Conservation (phyloP, 139 green algal genomes). For the Pseudopediastrum boryanum region DNA sequence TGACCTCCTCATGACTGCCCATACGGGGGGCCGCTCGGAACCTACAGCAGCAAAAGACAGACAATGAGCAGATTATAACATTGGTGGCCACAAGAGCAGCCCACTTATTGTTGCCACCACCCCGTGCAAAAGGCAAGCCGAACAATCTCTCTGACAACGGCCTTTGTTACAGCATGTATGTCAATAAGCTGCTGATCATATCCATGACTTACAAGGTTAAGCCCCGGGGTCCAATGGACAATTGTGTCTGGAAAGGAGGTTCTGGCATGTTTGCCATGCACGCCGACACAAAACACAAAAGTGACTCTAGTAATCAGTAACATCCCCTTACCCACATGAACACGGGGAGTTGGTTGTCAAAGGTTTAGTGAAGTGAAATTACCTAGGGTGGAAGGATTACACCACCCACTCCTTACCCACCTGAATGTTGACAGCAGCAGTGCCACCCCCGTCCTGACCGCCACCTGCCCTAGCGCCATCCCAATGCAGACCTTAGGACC, state of each 20-base stretch:
- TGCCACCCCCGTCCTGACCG: constrained; percentile 8
- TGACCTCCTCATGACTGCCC: constrained; percentile 6
- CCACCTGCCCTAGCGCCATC: constrained; percentile 20
- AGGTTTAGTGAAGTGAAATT: too few species aligned
- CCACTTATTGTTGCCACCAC: neutral
- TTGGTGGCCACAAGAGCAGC: neutral
- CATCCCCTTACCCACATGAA: neutral
- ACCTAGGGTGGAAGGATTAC: too few species aligned
- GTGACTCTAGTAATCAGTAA: neutral
- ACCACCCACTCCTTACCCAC: neutral
- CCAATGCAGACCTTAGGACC: constrained; percentile 26
- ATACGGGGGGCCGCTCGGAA: constrained; percentile 7
- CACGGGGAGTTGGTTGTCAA: too few species aligned
- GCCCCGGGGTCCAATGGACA: too few species aligned
- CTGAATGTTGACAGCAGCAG: constrained; percentile 31
- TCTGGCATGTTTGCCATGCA: too few species aligned
- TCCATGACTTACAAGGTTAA: too few species aligned
- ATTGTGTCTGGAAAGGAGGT: too few species aligned
- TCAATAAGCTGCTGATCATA: neutral
- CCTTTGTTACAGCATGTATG: neutral
- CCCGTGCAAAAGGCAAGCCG: neutral
- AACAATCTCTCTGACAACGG: neutral
- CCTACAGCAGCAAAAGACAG: neutral
- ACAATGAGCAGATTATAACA: neutral
- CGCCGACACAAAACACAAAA: neutral